Base-by-base conservation (phyloP, 1,284 basidiomycete genomes). In the Leccinum subrobustum region DNA sequence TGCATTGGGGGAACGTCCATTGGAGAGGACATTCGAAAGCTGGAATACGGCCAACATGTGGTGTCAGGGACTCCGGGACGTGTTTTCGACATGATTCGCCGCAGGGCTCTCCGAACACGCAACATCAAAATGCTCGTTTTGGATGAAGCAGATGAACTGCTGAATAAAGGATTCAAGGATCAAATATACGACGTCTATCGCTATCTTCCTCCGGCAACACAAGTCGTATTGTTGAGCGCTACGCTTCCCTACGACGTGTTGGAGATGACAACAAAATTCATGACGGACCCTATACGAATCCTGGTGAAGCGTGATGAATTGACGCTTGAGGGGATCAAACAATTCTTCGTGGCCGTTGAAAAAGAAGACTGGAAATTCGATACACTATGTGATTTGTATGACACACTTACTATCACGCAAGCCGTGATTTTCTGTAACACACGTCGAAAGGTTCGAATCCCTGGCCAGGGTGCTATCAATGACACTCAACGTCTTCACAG, bases 311-410 rank as follows among this genome's bases (percentile, higher is more conserved):
- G 96, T 88, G 97, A 99, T 75, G 97, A 99, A 78, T 85, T 99
- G 82, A 99, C 97, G 54, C 83, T 99, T 59, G 97, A 99, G 76
- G 96, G 97, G 25, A 99, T 99, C 83, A 99, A 98, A 77, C 97
- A 99, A 75, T 99, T 99, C 84, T 99, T 98, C 78, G 95, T 99
- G 51, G 96, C 96, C 29, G 96, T 99, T 60, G 97, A 99, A 79
- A 98, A 98, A 81, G 97, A 99, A 77, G 97, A 99, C 72, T 99
- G 96, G 96, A 99, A 99, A 76, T 96, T 98, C 70, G 97, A 99
- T 78, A 99, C 96, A 0, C 83, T 99, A 20, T 98, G 95, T 77
- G 97, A 99, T 78, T 78, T 96, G 57, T 99, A 99, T 79, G 97
- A 99, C 77, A 98, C 96, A 18, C 85, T 99, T 56, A 98, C 97